Base-by-base conservation (phyloP, 208 protist species). In the Balamuthia mandrillaris region DNA sequence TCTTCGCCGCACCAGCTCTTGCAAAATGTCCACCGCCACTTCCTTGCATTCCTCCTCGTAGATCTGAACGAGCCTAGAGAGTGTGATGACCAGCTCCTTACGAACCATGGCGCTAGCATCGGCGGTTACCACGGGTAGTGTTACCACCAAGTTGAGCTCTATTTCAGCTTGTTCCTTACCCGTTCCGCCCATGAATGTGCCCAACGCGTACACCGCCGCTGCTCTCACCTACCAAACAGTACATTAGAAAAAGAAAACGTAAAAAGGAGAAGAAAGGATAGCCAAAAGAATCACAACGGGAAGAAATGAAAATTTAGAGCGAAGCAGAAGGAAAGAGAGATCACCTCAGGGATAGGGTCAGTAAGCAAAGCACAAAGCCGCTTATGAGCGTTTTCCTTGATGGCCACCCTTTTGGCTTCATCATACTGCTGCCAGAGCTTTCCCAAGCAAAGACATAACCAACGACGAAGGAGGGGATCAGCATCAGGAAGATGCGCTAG, bases 341-440 rank as follows among this genome's bases (percentile, higher is more conserved):
- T 9, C 0, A 37, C 81, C 65, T 92, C 86, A n/a, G 90, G 88
- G 16, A 35, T 65, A 5, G 81, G 42, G 54, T 93, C 91, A 1
- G 56, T 83, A 12, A 94, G 79, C 0, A 94, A 70, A 0, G 81
- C 18, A 60, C 61, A 85, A 4, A 94, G 21, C 33, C 84, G 58
- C 41, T 94, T 84, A 60, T 88, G 81, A 16, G 82, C 85, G 37
- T 44, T 41, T 9, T 90, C 81, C 27, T 79, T 37, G 24, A 88
- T 60, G 29, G 87, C 87, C 21, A 61, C 51, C 82, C 84, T 88
- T 63, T 93, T 92, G 16, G 90, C 93, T 21, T 91, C 86, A 31
- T 91, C 88, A 37, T 78, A 90, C 31, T 65, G 61, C 24, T 92
- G 56, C 86, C 92, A 91, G n/a, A 95, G 39, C 66, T 95, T 93